Evolutionary conservation across 2,329 filamentous ascomycete genomes (phyloP), one percentile per base, ranked within the genome.

Genomic region (Zasmidium citrigriseum): DNA sequence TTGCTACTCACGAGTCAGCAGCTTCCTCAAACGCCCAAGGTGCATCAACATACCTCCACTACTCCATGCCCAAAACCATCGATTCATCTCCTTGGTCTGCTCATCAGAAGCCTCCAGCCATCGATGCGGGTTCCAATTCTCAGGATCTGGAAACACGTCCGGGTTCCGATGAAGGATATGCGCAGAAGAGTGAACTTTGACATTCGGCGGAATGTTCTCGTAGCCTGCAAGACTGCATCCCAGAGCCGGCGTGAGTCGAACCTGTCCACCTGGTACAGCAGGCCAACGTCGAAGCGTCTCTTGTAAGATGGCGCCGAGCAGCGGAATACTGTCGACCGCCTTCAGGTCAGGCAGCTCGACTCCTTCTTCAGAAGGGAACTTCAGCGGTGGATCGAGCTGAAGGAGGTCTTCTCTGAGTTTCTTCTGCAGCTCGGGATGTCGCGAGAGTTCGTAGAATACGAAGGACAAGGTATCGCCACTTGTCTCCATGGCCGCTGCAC

Each of bases 401-500:
- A 55, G 25, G n/a, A 65, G 52, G 23, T 65, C 61, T 2, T 46
- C 34, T 11, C 61, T 59, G 27, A 65, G 57, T n/a, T 49, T 21
- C n/a, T 29, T 12, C 45, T 64, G 62, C 20, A 65, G 23, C n/a
- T 52, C 46, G 2, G 63, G 61, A 38, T 54, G 53, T 2, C 27
- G 54, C 10, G 59, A 64, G 16, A 66, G 75, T 34, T 86, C 78
- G 75, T 85, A 85, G 20, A 82, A 72, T 1, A 85, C 67, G 64
- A 87, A 89, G 1, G 82, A 83, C 24, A 89, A 73, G 0, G 83
- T 84, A 23, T 90, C 84, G 0, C 85, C 87, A 5, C 86, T 87
- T 0, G 89, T 92, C 69, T 93, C 89, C 61, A 90, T 87, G 0
- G 89, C 89, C 0, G 89, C 89, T 2, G 88, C 83, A 4, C 90